Conservation (phyloP, 768 basidiomycete species). For the Leucocoprinus sp. region DNA sequence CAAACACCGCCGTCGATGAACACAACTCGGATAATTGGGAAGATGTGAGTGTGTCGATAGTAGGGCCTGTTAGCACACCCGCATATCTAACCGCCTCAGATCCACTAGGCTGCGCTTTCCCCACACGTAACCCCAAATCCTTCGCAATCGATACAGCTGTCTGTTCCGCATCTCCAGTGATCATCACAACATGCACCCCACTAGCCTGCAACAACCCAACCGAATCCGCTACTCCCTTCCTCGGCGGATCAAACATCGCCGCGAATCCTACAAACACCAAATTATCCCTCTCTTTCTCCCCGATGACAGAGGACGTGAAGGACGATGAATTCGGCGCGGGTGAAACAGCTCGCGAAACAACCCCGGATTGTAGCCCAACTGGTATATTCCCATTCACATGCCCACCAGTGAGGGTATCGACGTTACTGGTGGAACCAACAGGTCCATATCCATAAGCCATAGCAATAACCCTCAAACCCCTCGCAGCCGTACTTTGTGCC, state of each 20-base stretch:
- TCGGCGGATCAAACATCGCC: slow-evolving; percentile 92
- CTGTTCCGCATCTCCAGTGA: slow-evolving; percentile 89
- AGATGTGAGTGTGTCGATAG: slow-evolving; percentile 79
- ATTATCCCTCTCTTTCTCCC: slow-evolving; percentile 32
- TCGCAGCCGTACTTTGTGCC: slow-evolving; percentile 62
- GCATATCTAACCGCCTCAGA: slow-evolving; percentile 34
- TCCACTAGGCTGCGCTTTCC: slow-evolving; percentile 36
- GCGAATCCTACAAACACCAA: slow-evolving; percentile 90
- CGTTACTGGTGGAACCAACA: slow-evolving; percentile 27
- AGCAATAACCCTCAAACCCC: slow-evolving; percentile 81
- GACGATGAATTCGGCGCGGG: slow-evolving; percentile 14
- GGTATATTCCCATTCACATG: no score
- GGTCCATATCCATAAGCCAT: slow-evolving; percentile 84
- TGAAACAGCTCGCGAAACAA: slow-evolving; percentile 23
- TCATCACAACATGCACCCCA: slow-evolving; percentile 97
- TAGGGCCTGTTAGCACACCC: slow-evolving; percentile 60
- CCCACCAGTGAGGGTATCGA: slow-evolving; percentile 8
- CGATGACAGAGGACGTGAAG: not conserved
- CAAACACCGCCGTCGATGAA: slow-evolving; percentile 80
- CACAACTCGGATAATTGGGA: slow-evolving; percentile 77
- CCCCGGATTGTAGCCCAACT: slow-evolving; percentile 19
- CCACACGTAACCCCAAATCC: slow-evolving; percentile 74
- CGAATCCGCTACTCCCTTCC: slow-evolving; percentile 88
- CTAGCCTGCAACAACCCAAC: slow-evolving; percentile 73
- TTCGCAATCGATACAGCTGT: slow-evolving; percentile 87